These are phyloP conservation scores for Brassica napus DNA, from an alignment of 345 rosid genomes.

Conservation along the genomic window DNA sequence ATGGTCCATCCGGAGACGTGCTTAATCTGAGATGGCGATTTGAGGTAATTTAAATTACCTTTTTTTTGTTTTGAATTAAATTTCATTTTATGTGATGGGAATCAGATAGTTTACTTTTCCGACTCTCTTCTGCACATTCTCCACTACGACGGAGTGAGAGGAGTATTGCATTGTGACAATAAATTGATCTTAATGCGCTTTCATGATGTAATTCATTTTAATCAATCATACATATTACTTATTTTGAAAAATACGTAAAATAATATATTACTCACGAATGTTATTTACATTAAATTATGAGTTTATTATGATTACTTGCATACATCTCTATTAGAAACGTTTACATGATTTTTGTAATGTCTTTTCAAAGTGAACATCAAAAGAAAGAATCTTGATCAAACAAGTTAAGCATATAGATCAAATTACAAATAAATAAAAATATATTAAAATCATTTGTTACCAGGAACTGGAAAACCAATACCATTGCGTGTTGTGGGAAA, in stretches of 20 bases:
- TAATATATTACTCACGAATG: neutral
- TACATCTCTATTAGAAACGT: neutral
- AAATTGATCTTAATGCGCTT: neutral
- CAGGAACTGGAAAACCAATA: conserved; percentile 76
- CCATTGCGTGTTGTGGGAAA: conserved; percentile 92
- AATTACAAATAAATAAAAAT: neutral
- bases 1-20: neutral
- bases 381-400: neutral
- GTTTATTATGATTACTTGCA: neutral
- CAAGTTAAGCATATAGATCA: conserved; percentile 9
- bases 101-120: neutral
- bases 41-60: neutral
- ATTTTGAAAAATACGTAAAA: neutral
- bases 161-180: neutral
- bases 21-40: neutral
- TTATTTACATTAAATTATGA: neutral
- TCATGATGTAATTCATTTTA: neutral
- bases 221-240: neutral
- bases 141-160: neutral
- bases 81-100: neutral
- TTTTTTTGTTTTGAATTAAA: neutral
- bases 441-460: conserved; percentile 36
- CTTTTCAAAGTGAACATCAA: neutral
- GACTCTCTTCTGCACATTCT: neutral
- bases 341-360: neutral